A percentile compares a stretch with the other conserved stretches of the same genome.
Conservation (phyloP, 345 rosid species). For the Citrus trifoliata region DNA sequence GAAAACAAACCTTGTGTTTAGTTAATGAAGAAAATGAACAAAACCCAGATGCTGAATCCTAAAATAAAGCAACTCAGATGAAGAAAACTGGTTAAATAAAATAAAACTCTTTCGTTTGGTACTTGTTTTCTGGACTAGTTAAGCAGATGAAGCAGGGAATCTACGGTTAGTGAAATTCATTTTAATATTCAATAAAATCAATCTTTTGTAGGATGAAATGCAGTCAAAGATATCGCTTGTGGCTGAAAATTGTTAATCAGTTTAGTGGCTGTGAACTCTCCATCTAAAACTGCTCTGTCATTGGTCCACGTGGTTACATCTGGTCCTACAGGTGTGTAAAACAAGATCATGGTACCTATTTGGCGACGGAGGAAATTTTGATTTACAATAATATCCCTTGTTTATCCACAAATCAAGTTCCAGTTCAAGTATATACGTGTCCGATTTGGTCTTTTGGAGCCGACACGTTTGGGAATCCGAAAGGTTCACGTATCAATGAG, state of each 20-base stretch:
- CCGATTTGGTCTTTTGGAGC: not conserved
- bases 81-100: not conserved
- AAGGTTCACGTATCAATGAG: not conserved
- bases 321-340: conserved; percentile 3
- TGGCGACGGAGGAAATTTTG: not conserved
- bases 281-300: conserved; percentile 39
- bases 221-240: conserved; percentile 16
- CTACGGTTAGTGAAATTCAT: not conserved
- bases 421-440: not conserved
- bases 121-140: not conserved
- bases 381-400: not conserved
- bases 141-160: conserved; percentile 12
- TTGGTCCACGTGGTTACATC: conserved; percentile 23
- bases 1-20: conserved; percentile 10
- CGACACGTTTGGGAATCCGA: not conserved
- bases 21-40: not conserved
- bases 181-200: not conserved
- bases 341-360: not conserved
- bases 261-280: conserved; percentile 40
- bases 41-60: conserved; percentile 11
- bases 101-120: not conserved
- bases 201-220: not conserved
- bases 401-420: not conserved
- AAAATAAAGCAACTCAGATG: conserved; percentile 9
- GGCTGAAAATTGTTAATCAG: conserved; percentile 33